These are phyloP conservation scores for Lichtheimia corymbifera DNA, from an alignment of 371 early-diverging fungal species.

Conservation along the genomic window DNA sequence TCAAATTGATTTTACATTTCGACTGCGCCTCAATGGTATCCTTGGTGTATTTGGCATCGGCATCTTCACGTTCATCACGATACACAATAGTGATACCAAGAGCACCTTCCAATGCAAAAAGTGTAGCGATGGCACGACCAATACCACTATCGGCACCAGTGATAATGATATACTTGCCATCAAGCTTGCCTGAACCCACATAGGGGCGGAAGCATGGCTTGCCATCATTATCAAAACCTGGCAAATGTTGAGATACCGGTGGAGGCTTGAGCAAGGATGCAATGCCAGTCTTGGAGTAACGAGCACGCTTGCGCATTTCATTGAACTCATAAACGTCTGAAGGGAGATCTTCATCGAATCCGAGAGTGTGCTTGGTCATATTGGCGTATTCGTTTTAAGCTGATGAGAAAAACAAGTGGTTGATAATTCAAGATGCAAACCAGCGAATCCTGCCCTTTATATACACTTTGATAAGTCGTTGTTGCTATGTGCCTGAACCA, in stretches of 20 bases:
- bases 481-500: too few species aligned
- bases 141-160: constrained; percentile 55
- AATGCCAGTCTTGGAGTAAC: constrained; percentile 46
- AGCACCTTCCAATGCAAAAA: constrained; percentile 51
- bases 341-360: constrained; percentile 54
- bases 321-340: constrained; percentile 49
- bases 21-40: constrained; percentile 46
- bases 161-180: constrained; percentile 47
- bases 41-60: constrained; percentile 50
- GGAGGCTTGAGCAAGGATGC: constrained; percentile 49
- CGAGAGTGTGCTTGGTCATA: constrained; percentile 34
- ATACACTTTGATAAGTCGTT: neutral
- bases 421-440: too few species aligned
- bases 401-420: neutral
- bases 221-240: constrained; percentile 38
- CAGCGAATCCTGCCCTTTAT: neutral
- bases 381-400: neutral
- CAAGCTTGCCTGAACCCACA: constrained; percentile 42
- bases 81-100: constrained; percentile 54
- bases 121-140: constrained; percentile 47
- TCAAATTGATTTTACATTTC: constrained; percentile 40
- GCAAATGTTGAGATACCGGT: constrained; percentile 50
- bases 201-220: constrained; percentile 45
- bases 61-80: constrained; percentile 51
- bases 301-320: constrained; percentile 42